These are phyloP conservation scores for Kodamaea jinghongensis DNA, from an alignment of 805 yeast genomes.

Conservation along the genomic window DNA sequence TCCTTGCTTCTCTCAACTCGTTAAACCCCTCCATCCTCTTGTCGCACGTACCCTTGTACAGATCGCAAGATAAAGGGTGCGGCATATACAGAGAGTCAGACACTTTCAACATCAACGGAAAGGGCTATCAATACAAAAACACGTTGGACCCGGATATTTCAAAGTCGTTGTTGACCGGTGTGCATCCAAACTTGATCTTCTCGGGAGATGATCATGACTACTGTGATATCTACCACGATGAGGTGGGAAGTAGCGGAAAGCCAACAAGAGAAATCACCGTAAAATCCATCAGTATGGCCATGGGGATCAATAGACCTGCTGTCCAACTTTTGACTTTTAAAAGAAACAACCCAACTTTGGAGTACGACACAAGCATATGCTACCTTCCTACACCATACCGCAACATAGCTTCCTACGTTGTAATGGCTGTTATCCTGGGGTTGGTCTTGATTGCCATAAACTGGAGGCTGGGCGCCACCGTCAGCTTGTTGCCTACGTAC, in stretches of 20 bases:
- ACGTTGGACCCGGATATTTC: slow-evolving; percentile 17
- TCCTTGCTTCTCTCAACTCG: slow-evolving; percentile 10
- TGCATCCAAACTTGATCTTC: slow-evolving; percentile 22
- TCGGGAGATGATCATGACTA: slow-evolving; percentile 60
- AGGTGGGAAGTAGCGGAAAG: slow-evolving; percentile 12
- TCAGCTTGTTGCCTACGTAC: slow-evolving; percentile 4
- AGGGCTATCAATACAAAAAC: slow-evolving; percentile 28
- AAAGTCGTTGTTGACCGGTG: slow-evolving; percentile 12
- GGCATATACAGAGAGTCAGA: slow-evolving; percentile 22
- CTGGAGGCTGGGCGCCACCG: slow-evolving; percentile 22
- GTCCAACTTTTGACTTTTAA: slow-evolving; percentile 35
- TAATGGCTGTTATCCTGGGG: slow-evolving; percentile 32
- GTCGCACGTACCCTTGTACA: slow-evolving; percentile 23
- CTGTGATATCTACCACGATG: slow-evolving; percentile 67
- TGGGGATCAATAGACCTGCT: slow-evolving; percentile 67
- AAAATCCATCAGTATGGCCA: slow-evolving; percentile 88
- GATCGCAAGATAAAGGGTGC: slow-evolving; percentile 18
- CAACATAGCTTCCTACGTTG: slow-evolving; percentile 37
- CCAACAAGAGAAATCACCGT: slow-evolving; percentile 67
- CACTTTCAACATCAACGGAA: slow-evolving; percentile 12
- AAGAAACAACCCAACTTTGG: slow-evolving; percentile 9
- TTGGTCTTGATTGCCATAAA: slow-evolving; percentile 18
- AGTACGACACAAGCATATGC: slow-evolving; percentile 41
- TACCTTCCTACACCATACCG: slow-evolving; percentile 46
- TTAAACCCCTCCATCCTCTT: slow-evolving; percentile 21